Conservation (phyloP, 805 yeast species). For the Candida pseudofarinosa region DNA sequence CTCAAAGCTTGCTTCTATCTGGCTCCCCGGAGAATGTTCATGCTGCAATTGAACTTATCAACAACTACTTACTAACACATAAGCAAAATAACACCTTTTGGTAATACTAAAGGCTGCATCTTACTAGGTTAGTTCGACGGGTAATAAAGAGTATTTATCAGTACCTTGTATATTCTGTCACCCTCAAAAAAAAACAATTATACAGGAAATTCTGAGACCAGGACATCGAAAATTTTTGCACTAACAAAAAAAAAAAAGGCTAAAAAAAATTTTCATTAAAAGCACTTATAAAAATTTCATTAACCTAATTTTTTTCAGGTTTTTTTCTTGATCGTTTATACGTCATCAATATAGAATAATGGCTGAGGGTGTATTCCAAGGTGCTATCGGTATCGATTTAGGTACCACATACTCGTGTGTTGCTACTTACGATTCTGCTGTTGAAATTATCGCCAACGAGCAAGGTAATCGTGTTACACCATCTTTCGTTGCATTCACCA, state of each 20-base stretch:
- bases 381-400: slow-evolving; percentile 60
- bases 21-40: slow-evolving; percentile 15
- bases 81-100: slow-evolving; percentile 2
- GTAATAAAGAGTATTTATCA: slow-evolving; percentile 6
- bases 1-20: slow-evolving; percentile 14
- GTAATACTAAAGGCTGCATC: not conserved
- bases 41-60: slow-evolving; percentile 11
- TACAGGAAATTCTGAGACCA: not conserved
- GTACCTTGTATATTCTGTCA: slow-evolving; percentile 1
- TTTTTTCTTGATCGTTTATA: slow-evolving; percentile 6
- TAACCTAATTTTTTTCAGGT: slow-evolving; percentile 3
- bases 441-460: slow-evolving; percentile 48
- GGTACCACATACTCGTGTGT: slow-evolving; percentile 52
- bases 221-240: not conserved
- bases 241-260: slow-evolving; percentile 3
- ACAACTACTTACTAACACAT: slow-evolving; percentile 2
- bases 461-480: slow-evolving; percentile 52
- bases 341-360: slow-evolving; percentile 35
- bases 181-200: too few relatives aligned
- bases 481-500: slow-evolving; percentile 46
- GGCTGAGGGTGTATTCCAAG: slow-evolving; percentile 99
- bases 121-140: slow-evolving; percentile 2
- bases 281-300: not conserved
- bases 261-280: slow-evolving; percentile 8
- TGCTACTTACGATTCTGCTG: slow-evolving; percentile 48